Base-by-base conservation (phyloP, 768 basidiomycete species). In the Chalciporus pseudorubinellus region DNA sequence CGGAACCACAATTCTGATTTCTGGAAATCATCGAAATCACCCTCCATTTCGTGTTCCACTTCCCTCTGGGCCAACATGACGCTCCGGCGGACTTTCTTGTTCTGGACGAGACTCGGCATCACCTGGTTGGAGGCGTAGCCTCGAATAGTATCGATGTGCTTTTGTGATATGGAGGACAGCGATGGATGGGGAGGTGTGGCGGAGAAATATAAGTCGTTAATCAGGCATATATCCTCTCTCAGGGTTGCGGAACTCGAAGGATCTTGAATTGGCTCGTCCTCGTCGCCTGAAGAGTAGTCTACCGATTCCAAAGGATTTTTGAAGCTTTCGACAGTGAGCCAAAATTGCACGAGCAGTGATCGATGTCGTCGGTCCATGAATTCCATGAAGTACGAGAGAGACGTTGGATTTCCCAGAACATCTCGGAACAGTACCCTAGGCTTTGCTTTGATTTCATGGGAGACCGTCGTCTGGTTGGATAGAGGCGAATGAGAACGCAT, bases 301-400 rank as follows among this genome's bases (percentile, higher is more conserved):
- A 88, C 79, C 3, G 83, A 81, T 67, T 97, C 95, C 22, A 99
- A 71, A 1, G 97, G 97, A 59, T 95, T 92, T 72, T 98, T 98
- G 79, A 98, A 95, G 51, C 92, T 92, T 71, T 99, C 94, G 3
- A 98, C 91, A 0, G 93, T 92, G 1, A 98, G 75, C 95, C 95
- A 98, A 70, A 98, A 99, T 57, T 98, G 95, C 3, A 97, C 92
- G 10, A 92, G 82, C 12, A 91, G 63, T 12, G 94, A 89, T 26
- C 88, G 83, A 53, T 84, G 79, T 8, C 89, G 82, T 13, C 97
- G 82, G 59, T 98, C 97, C 92, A 98, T 95, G 61, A 92, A 97
- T 72, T 99, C 97, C 86, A 98, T 94, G 72, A 95, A 91, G 66
- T 97, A 95, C 2, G 91, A 92, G 3, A 98, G 78, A 0, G 93